Evolutionary conservation across 805 yeast genomes (phyloP).

Genomic region (Yarrowia deformans): DNA sequence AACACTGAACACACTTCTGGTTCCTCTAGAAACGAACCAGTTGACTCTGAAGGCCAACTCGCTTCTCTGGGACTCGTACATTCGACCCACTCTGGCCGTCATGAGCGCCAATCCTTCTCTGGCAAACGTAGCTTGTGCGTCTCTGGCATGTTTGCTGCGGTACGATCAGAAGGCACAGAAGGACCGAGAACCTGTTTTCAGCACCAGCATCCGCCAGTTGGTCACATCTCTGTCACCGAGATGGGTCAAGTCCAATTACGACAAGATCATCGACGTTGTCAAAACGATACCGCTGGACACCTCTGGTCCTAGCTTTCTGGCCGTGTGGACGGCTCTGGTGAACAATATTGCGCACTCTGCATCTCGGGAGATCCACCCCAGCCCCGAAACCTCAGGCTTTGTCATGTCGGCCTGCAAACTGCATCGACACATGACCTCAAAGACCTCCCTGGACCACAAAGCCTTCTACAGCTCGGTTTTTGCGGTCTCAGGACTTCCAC

Average conservation of each 20-base stretch:
- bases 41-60: slow-evolving; percentile 33
- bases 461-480: slow-evolving; percentile 18
- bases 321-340: slow-evolving; percentile 19
- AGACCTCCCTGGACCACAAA: slow-evolving; percentile 16
- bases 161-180: slow-evolving; percentile 8
- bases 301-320: slow-evolving; percentile 7
- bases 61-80: slow-evolving; percentile 35
- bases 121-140: slow-evolving; percentile 15
- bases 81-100: slow-evolving; percentile 15
- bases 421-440: slow-evolving; percentile 23
- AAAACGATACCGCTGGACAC: slow-evolving; percentile 6
- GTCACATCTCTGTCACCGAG: slow-evolving; percentile 12
- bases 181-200: slow-evolving; percentile 28
- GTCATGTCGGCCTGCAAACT: slow-evolving; percentile 12
- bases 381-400: slow-evolving; percentile 7
- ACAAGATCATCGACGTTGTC: slow-evolving; percentile 18
- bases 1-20: slow-evolving; percentile 11
- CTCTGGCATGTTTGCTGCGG: slow-evolving; percentile 14
- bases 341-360: slow-evolving; percentile 12
- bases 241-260: slow-evolving; percentile 28
- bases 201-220: slow-evolving; percentile 5
- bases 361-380: slow-evolving; percentile 21
- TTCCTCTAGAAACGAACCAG: slow-evolving; percentile 22
- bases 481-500: background rate
- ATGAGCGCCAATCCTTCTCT: slow-evolving; percentile 22